Evolutionary conservation across 2,329 filamentous ascomycete species (phyloP).

Genomic region (Ceratocystiopsis sp.): DNA sequence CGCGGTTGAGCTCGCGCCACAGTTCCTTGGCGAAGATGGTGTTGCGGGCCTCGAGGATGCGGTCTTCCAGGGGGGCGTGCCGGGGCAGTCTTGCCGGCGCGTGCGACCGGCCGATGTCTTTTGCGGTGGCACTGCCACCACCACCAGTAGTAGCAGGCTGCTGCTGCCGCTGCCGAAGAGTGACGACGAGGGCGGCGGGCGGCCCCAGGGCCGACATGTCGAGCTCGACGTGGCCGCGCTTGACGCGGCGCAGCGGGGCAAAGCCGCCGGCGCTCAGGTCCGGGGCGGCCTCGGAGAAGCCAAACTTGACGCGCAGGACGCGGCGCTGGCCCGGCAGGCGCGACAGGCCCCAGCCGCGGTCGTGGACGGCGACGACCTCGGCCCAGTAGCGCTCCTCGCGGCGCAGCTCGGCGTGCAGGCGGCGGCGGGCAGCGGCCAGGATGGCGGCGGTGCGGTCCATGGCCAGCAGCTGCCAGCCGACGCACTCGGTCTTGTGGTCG

Average conservation of each 20-base stretch:
- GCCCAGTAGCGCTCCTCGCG: conserved; percentile 81
- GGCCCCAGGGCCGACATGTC: conserved; percentile 41
- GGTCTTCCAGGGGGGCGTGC: conserved; percentile 44
- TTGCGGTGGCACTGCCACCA: conserved; percentile 18
- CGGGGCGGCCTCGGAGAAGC: conserved; percentile 57
- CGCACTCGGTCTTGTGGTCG: conserved; percentile 38
- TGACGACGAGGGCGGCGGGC: conserved; percentile 15
- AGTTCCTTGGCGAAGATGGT: conserved; percentile 73
- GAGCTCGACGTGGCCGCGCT: conserved; percentile 58
- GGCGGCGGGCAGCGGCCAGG: conserved; percentile 51
- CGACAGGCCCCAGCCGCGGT: conserved; percentile 75
- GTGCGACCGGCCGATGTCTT: conserved; percentile 38
- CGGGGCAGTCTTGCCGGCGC: conserved; percentile 35
- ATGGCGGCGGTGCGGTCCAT: conserved; percentile 60
- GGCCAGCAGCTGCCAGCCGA: conserved; percentile 64
- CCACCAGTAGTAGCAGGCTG: too few relatives aligned
- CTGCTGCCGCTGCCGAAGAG: background rate
- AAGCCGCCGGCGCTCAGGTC: conserved; percentile 55
- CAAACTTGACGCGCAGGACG: conserved; percentile 72
- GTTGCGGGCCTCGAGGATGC: conserved; percentile 59
- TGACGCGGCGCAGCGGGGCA: conserved; percentile 57
- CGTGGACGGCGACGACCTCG: conserved; percentile 63
- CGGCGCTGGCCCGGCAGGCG: conserved; percentile 56
- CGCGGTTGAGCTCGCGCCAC: conserved; percentile 75
- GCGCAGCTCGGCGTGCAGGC: conserved; percentile 60